Conservation (phyloP, 78 protist species). For the Diacronema lutheri region DNA sequence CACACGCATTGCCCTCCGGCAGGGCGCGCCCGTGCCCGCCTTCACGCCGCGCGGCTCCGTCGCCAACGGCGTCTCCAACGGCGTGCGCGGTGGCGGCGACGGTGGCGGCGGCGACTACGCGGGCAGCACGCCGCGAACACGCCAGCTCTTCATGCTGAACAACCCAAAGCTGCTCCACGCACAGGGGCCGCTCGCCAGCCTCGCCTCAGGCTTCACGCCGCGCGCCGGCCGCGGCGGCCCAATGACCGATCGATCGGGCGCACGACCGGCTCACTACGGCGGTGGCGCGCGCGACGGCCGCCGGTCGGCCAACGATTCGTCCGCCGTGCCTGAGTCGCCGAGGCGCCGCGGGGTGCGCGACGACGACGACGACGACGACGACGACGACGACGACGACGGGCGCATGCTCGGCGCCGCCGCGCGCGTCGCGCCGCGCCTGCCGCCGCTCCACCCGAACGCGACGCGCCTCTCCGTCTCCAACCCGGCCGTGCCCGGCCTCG, state of each 20-base stretch:
- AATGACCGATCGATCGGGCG: no score
- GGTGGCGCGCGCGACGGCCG: background rate
- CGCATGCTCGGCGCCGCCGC: no score
- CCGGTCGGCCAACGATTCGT: background rate
- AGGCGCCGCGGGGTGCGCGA: background rate
- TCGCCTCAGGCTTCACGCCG: background rate
- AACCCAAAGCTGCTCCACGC: background rate
- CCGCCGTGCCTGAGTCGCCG: background rate
- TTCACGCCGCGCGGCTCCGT: background rate
- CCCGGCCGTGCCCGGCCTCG: no score
- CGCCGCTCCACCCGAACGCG: background rate
- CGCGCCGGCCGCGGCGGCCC: no score
- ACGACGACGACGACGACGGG: no score
- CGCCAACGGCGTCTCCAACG: background rate
- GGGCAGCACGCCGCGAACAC: background rate
- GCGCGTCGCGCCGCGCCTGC: no score
- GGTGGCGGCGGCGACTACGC: background rate
- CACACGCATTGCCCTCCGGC: background rate
- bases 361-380: background rate
- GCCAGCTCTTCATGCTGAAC: background rate
- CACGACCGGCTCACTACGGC: background rate
- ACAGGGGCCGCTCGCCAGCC: background rate
- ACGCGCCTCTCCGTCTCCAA: no score
- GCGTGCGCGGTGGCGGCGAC: background rate
- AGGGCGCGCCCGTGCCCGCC: background rate